Evolutionary conservation across 441 rosid genomes (phyloP).

Genomic region (Gossypium lobatum): DNA sequence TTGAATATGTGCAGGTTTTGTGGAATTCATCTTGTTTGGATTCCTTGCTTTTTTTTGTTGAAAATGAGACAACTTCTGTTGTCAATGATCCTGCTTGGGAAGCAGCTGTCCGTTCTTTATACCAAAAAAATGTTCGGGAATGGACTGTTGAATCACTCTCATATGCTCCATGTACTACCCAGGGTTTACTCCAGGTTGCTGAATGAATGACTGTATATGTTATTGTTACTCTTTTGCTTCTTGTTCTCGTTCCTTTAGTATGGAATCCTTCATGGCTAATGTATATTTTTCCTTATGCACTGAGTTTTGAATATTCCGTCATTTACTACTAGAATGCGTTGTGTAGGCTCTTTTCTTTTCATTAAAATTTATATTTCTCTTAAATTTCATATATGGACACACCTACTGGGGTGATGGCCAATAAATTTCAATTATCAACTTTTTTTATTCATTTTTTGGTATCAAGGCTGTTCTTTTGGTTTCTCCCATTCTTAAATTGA

Average conservation of each 20-base stretch:
- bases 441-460: neutral
- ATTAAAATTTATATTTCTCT: neutral
- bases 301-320: neutral
- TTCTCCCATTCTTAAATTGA: neutral
- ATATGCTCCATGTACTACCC: constrained; percentile 96
- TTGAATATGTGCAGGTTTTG: constrained; percentile 60
- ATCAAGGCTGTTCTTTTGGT: neutral
- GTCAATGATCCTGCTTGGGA: constrained; percentile 87
- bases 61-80: constrained; percentile 52
- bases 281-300: neutral
- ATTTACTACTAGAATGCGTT: neutral
- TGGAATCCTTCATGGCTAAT: constrained; percentile 8
- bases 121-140: constrained; percentile 78
- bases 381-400: neutral
- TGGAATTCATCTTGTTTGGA: constrained; percentile 97
- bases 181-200: constrained; percentile 94
- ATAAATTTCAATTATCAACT: neutral
- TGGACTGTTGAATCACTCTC: constrained; percentile 91
- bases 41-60: constrained; percentile 72
- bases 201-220: constrained; percentile 10
- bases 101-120: constrained; percentile 75
- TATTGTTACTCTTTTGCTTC: neutral
- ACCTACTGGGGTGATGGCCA: neutral
- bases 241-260: neutral
- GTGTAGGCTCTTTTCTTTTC: neutral